Evolutionary conservation across 805 yeast species (phyloP).

Genomic region (Candida sithepensis): DNA sequence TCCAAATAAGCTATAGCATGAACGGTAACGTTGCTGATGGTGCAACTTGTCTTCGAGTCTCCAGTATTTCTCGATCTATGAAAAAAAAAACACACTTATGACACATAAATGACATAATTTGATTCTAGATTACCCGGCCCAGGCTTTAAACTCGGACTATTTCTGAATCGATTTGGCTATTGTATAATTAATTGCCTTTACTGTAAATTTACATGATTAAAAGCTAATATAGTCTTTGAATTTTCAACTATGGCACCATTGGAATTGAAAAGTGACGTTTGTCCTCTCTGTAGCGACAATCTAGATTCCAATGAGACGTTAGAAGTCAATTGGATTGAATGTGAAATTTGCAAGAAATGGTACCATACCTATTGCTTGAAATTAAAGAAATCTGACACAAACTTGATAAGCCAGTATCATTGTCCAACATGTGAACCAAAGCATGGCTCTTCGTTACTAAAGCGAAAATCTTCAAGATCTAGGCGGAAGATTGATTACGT

Average conservation of each 20-base stretch:
- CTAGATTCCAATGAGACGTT: conserved; percentile 5
- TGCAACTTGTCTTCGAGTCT: too few relatives aligned
- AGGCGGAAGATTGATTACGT: conserved; percentile 65
- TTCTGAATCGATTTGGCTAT: too few relatives aligned
- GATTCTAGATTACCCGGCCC: background rate
- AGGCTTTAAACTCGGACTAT: background rate
- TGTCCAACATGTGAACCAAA: conserved; percentile 45
- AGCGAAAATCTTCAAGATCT: conserved; percentile 53
- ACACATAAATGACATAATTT: background rate
- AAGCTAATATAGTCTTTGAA: background rate
- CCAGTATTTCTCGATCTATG: too few relatives aligned
- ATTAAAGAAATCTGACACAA: conserved; percentile 34
- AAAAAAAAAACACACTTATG: background rate
- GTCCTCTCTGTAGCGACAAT: conserved; percentile 20
- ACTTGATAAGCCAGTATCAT: conserved; percentile 46
- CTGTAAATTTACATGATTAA: too few relatives aligned
- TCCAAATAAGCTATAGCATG: too few relatives aligned
- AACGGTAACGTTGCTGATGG: background rate
- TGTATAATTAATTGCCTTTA: too few relatives aligned
- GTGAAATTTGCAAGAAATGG: conserved; percentile 55
- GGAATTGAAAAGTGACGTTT: conserved; percentile 9
- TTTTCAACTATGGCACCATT: background rate
- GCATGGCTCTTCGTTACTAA: conserved; percentile 48
- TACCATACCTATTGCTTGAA: conserved; percentile 48
- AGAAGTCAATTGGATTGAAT: conserved; percentile 48